A percentile compares a stretch with the other conserved stretches of the same genome.
Conservation (phyloP, 805 yeast species). For the Maudiozyma saulgeensis region DNA sequence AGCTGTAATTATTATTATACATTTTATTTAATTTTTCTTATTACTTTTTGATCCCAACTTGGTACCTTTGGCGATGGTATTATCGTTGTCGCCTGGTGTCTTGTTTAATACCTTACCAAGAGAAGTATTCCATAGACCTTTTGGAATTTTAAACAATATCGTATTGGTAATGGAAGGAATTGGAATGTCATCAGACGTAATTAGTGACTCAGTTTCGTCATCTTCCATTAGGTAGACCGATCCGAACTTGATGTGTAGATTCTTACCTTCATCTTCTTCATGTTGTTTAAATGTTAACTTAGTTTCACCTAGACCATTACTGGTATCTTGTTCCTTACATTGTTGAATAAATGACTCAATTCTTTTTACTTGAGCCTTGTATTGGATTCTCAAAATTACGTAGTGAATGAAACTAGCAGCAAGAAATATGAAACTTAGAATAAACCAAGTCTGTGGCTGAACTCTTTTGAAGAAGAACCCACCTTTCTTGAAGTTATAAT, state of each 20-base stretch:
- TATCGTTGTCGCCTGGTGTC: background rate
- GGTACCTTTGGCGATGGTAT: background rate
- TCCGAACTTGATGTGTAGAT: constrained; percentile 45
- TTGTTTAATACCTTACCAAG: constrained; percentile 29
- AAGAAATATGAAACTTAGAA: constrained; percentile 41
- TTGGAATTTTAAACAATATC: constrained; percentile 35
- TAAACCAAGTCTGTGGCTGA: constrained; percentile 54
- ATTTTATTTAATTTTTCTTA: background rate
- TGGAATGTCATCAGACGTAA: constrained; percentile 39
- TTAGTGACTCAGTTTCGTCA: constrained; percentile 31
- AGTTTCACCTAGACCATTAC: constrained; percentile 41
- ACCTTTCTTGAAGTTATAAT: constrained; percentile 57
- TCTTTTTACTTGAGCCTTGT: constrained; percentile 48
- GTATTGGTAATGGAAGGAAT: constrained; percentile 44
- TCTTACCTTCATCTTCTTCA: constrained; percentile 38
- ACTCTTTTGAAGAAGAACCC: constrained; percentile 48
- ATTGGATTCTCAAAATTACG: constrained; percentile 42
- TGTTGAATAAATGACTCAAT: constrained; percentile 42
- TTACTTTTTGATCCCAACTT: background rate
- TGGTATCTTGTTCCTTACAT: constrained; percentile 48
- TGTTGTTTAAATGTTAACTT: constrained; percentile 35
- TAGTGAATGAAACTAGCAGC: constrained; percentile 51
- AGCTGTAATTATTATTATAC: background rate
- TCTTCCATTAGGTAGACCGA: constrained; percentile 50
- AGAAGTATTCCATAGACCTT: constrained; percentile 36